Percentiles rank a stretch among this genome's conserved stretches.
phyloP scores from a whole-genome alignment of 1,284 basidiomycete species.

The Apiotrichum laibachii region DNA sequence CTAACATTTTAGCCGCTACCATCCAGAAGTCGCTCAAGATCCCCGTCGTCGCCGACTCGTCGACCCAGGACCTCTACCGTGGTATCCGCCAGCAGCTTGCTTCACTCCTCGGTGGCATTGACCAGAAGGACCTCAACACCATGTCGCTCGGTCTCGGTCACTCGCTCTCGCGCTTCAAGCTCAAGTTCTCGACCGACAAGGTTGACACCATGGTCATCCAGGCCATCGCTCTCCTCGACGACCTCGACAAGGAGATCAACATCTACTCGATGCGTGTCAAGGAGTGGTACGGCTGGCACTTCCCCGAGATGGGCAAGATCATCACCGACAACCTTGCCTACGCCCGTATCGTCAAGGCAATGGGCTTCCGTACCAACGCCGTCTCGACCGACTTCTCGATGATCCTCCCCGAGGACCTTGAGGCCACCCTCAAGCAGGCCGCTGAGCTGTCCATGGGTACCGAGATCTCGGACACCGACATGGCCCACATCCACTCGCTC shows the following conservation, averaged over 20 bases:
- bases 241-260: conserved; percentile 99
- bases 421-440: conserved; percentile 84
- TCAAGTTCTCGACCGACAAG: conserved; percentile 99
- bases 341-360: conserved; percentile 81
- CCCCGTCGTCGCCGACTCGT: conserved; percentile 69
- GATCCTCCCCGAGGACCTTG: conserved; percentile 92
- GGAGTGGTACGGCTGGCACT: conserved; percentile 99
- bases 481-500: conserved; percentile 88
- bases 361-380: conserved; percentile 96
- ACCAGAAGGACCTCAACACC: conserved; percentile 93
- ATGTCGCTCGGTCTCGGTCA: conserved; percentile 98
- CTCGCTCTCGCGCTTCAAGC: conserved; percentile 94
- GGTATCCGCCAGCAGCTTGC: conserved; percentile 90
- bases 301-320: conserved; percentile 99
- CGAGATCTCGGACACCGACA: conserved; percentile 93
- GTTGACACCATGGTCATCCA: conserved; percentile 99
- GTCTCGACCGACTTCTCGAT: conserved; percentile 77
- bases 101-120: conserved; percentile 79
- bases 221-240: conserved; percentile 96
- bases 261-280: conserved; percentile 99
- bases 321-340: conserved; percentile 96
- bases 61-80: conserved; percentile 82
- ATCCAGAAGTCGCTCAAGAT: conserved; percentile 94
- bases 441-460: conserved; percentile 98
- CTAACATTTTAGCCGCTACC: conserved; percentile 60